Evolutionary conservation across 495 filamentous ascomycete genomes (phyloP).

Genomic region (Penicillium malachiteum): DNA sequence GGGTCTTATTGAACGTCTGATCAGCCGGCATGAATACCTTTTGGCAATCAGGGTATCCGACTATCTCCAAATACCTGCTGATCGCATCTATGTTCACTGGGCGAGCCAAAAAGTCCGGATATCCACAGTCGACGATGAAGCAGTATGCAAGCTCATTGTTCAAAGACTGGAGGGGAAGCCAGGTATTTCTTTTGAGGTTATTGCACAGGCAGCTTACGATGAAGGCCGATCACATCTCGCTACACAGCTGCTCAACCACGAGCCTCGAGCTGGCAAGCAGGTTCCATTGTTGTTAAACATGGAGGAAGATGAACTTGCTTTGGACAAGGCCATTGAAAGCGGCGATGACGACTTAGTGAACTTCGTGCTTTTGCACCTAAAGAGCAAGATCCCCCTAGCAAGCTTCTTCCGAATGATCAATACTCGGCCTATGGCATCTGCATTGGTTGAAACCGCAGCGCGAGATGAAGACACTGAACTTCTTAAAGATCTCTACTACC

Average conservation of each 20-base stretch:
- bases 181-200: slow-evolving; percentile 90
- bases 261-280: slow-evolving; percentile 89
- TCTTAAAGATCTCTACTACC: slow-evolving; percentile 95
- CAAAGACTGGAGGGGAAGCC: slow-evolving; percentile 80
- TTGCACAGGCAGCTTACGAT: slow-evolving; percentile 92
- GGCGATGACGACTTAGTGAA: slow-evolving; percentile 91
- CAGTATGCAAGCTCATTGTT: slow-evolving; percentile 83
- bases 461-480: slow-evolving; percentile 73
- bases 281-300: slow-evolving; percentile 92
- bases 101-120: slow-evolving; percentile 89
- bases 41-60: slow-evolving; percentile 87
- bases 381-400: slow-evolving; percentile 85
- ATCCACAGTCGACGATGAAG: slow-evolving; percentile 81
- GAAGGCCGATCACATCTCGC: slow-evolving; percentile 86
- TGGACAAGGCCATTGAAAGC: slow-evolving; percentile 95
- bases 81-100: slow-evolving; percentile 94
- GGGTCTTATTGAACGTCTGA: slow-evolving; percentile 76
- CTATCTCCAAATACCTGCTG: slow-evolving; percentile 81
- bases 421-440: slow-evolving; percentile 79
- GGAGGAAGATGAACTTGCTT: slow-evolving; percentile 92
- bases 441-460: slow-evolving; percentile 84
- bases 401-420: slow-evolving; percentile 93
- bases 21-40: slow-evolving; percentile 87
- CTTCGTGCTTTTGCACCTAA: slow-evolving; percentile 84
- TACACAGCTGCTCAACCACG: slow-evolving; percentile 87